Base-by-base conservation (phyloP, 2,329 filamentous ascomycete genomes). In the Ciborinia camelliae region DNA sequence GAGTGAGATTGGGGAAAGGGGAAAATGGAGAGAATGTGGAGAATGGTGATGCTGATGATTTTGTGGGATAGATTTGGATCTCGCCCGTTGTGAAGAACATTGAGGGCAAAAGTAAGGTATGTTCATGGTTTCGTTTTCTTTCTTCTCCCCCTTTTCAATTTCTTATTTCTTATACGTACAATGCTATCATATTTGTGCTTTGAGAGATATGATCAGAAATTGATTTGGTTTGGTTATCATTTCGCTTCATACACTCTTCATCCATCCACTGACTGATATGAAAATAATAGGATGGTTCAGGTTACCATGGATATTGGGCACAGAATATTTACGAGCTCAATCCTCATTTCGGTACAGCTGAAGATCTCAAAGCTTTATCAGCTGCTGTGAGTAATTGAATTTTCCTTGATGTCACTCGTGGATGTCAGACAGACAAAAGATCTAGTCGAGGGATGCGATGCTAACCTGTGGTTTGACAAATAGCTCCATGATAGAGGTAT, bases 251-350 rank as follows among this genome's bases (percentile, higher is more conserved):
- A 45, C 12, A 48, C n/a, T n/a, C n/a, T n/a, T n/a, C n/a, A n/a
- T n/a, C n/a, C n/a, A n/a, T n/a, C n/a, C n/a, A n/a, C n/a, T n/a
- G n/a, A n/a, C 47, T 61, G 48, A 61, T 23, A 20, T 5, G 8
- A 20, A 48, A 9, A 3, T 10, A 23, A 28, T 32, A 63, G 35
- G 76, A 78, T 55, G 78, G 78, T 41, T 69, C 74, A 20, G 69
- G 78, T 5, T 81, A 80, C 63, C 79, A 81, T 68, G 79, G 79
- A 7, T 81, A 81, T 68, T 81, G 79, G 79, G 77, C 76, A 0
- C 71, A 79, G 67, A 76, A 84, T 67, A 73, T 84, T n/a, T 79
- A 82, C 64, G 64, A 74, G 0, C 67, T 84, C 52, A 84, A 84
- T 69, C 71, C 75, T 2, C 79, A 82, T 65, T 83, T 82, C 63